Evolutionary conservation across 208 protist genomes (phyloP).

Genomic region (Leishmania guyanensis): DNA sequence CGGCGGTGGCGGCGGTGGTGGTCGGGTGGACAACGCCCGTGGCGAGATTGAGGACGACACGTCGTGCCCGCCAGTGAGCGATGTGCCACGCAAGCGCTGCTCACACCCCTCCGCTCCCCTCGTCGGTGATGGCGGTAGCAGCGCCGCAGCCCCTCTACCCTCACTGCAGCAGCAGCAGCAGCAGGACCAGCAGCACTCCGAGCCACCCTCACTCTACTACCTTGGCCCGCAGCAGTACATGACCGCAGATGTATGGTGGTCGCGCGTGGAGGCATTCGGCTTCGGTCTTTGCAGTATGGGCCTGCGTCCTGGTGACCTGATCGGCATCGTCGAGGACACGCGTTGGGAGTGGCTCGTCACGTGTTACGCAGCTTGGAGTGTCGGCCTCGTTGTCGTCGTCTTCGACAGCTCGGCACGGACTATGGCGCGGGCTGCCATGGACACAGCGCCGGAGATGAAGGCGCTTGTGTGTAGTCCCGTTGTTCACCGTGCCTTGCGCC

Average conservation of each 20-base stretch:
- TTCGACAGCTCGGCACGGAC: constrained; percentile 34
- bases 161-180: neutral
- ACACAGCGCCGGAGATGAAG: constrained; percentile 30
- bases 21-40: constrained; percentile 8
- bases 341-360: constrained; percentile 83
- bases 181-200: neutral
- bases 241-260: constrained; percentile 52
- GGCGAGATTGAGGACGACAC: constrained; percentile 27
- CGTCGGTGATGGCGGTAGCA: neutral
- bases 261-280: constrained; percentile 51
- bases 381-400: constrained; percentile 49
- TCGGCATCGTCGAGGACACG: constrained; percentile 60
- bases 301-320: constrained; percentile 38
- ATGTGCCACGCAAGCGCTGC: neutral
- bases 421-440: constrained; percentile 32
- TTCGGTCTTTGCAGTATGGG: constrained; percentile 57
- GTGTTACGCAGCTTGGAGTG: constrained; percentile 61
- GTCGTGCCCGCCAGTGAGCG: neutral
- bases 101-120: neutral
- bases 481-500: constrained; percentile 30
- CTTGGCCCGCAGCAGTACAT: constrained; percentile 50
- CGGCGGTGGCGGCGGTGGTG: constrained; percentile 4
- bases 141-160: neutral
- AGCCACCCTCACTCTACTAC: constrained; percentile 36
- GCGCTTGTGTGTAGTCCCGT: constrained; percentile 59